These are phyloP conservation scores for Tylopilus sp. DNA, from an alignment of 768 basidiomycete species.

Conservation along the genomic window DNA sequence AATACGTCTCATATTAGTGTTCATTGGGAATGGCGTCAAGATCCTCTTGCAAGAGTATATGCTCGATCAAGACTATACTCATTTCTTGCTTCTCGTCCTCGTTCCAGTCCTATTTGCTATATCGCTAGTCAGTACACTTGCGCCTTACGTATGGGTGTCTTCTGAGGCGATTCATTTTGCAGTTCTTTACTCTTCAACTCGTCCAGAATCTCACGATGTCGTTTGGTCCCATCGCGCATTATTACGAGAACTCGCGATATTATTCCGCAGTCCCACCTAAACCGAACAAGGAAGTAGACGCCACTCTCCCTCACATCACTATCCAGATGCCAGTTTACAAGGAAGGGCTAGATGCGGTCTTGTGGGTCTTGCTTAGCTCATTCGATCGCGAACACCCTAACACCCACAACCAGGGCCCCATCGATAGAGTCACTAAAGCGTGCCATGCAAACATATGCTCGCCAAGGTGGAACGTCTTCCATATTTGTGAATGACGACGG, in stretches of 20 bases:
- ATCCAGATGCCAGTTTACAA: constrained; percentile 62
- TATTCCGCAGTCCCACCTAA: constrained; percentile 45
- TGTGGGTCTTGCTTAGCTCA: constrained; percentile 33
- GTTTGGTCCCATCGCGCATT: constrained; percentile 52
- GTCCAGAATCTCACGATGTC: constrained; percentile 35
- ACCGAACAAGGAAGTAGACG: constrained; percentile 43
- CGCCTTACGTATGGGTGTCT: not conserved
- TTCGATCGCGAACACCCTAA: not conserved
- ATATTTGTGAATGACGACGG: constrained; percentile 66
- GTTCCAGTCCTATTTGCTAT: constrained; percentile 44
- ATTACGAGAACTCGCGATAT: constrained; percentile 49
- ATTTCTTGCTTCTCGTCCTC: constrained; percentile 41
- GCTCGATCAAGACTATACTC: constrained; percentile 42
- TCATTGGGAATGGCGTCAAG: constrained; percentile 62
- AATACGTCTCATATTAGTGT: constrained; percentile 36
- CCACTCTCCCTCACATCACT: constrained; percentile 45
- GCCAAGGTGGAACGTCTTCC: constrained; percentile 58
- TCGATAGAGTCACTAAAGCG: constrained; percentile 54
- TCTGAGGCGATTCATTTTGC: constrained; percentile 8
- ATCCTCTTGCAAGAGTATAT: constrained; percentile 53
- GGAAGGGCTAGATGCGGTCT: constrained; percentile 48
- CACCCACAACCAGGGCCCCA: constrained; percentile 31
- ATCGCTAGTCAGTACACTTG: constrained; percentile 36
- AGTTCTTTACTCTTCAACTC: constrained; percentile 44
- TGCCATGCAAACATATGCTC: constrained; percentile 62